A percentile compares a stretch with the other conserved stretches of the same genome.
These are phyloP conservation scores for Tetragonia tetragonoides DNA, from an alignment of 148 eudicot genomes.

Conservation along the genomic window DNA sequence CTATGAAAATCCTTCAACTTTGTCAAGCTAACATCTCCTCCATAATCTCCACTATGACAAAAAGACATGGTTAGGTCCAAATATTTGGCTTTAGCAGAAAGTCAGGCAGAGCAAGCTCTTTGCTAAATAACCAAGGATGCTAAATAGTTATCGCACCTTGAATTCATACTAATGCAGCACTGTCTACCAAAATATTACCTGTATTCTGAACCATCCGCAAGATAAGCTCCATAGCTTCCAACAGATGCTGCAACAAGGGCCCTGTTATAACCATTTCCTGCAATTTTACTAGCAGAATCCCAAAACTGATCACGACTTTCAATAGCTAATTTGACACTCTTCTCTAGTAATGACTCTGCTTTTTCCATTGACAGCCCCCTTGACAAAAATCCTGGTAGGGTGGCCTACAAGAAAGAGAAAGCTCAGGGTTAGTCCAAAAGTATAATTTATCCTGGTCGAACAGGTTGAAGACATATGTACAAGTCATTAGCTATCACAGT, in stretches of 20 bases:
- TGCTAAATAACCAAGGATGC: not conserved
- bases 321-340: slow-evolving; percentile 64
- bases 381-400: slow-evolving; percentile 76
- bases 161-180: not conserved
- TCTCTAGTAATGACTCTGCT: slow-evolving; percentile 56
- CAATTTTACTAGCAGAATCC: slow-evolving; percentile 35
- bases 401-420: slow-evolving; percentile 42
- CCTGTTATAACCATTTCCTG: slow-evolving; percentile 43
- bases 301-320: slow-evolving; percentile 80
- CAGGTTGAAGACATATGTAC: not conserved
- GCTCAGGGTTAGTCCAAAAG: not conserved
- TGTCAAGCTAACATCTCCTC: slow-evolving; percentile 41
- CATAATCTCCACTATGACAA: slow-evolving; percentile 62
- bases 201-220: slow-evolving; percentile 95
- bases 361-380: slow-evolving; percentile 69
- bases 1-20: slow-evolving; percentile 87
- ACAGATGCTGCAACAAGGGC: slow-evolving; percentile 90
- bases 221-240: slow-evolving; percentile 95
- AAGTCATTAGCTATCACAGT: not conserved
- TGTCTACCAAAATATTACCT: slow-evolving; percentile 32
- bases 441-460: not conserved
- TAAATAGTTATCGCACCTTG: not conserved
- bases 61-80: not conserved
- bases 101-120: not conserved
- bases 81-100: too few relatives aligned